A percentile compares a stretch with the other conserved stretches of the same genome.
phyloP scores from a whole-genome alignment of 176 grass and related monocot species.

The Aegilops tauschii region DNA sequence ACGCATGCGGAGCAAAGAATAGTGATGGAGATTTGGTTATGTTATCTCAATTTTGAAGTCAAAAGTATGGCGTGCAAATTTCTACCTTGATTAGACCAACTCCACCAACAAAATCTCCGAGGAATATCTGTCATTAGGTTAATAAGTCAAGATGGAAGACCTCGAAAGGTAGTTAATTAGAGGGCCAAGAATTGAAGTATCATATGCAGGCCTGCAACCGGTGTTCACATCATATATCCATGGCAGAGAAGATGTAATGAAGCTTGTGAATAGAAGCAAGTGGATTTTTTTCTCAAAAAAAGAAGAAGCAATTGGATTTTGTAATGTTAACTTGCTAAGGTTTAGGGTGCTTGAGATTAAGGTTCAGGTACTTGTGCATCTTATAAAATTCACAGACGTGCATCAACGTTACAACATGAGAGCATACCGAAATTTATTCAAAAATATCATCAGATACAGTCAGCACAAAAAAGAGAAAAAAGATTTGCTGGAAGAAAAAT shows the following conservation, averaged over 20 bases:
- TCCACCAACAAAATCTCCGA: slow-evolving; percentile 20
- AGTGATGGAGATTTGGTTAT: slow-evolving; percentile 13
- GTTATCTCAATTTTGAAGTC: not conserved
- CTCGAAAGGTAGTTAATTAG: not conserved
- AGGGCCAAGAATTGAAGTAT: not conserved
- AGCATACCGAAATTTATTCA: not conserved
- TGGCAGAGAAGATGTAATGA: not conserved
- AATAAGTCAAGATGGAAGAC: not conserved
- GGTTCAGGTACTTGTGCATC: not conserved
- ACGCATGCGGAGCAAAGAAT: not conserved
- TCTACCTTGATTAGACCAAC: slow-evolving; percentile 23
- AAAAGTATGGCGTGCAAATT: slow-evolving; percentile 17
- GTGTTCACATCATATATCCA: not conserved
- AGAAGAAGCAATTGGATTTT: not conserved
- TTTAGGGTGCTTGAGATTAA: not conserved
- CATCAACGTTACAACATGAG: not conserved
- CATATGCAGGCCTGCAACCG: too few relatives aligned
- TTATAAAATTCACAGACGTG: not conserved
- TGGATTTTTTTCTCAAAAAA: too few relatives aligned
- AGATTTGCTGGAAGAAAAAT: too few relatives aligned
- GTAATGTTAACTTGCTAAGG: not conserved
- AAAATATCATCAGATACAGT: not conserved
- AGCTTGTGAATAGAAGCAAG: not conserved
- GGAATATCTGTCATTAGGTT: not conserved
- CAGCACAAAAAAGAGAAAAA: too few relatives aligned